These are phyloP conservation scores for Russula sp. DNA, from an alignment of 768 basidiomycete genomes.

Conservation along the genomic window DNA sequence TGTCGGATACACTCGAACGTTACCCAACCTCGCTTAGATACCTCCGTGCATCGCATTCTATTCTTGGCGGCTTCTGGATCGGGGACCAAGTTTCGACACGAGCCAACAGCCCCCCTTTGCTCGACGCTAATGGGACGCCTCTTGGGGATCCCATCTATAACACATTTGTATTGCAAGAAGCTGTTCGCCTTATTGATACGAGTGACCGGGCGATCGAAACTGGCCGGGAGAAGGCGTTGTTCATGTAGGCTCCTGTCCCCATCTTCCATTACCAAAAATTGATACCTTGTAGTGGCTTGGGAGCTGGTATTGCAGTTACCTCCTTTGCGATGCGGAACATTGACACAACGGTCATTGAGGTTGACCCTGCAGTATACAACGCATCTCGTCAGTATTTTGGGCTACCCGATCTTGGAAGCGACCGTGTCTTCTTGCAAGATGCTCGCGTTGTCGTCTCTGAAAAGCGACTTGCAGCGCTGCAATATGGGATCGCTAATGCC, in stretches of 20 bases:
- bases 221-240: conserved; percentile 48
- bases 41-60: conserved; percentile 48
- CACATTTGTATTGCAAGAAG: conserved; percentile 85
- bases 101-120: conserved; percentile 29
- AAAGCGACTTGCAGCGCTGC: conserved; percentile 26
- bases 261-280: conserved; percentile 7
- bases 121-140: conserved; percentile 47
- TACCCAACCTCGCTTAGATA: conserved; percentile 35
- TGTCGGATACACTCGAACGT: conserved; percentile 13
- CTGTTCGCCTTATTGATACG: conserved; percentile 60
- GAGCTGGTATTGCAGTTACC: conserved; percentile 74
- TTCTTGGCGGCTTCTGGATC: conserved; percentile 75
- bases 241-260: conserved; percentile 50
- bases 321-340: conserved; percentile 66
- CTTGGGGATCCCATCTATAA: conserved; percentile 79
- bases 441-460: conserved; percentile 41
- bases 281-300: conserved; percentile 63
- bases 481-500: conserved; percentile 25
- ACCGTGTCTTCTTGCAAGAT: conserved; percentile 67
- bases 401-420: conserved; percentile 56
- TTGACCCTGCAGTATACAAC: conserved; percentile 85
- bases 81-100: conserved; percentile 39
- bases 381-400: conserved; percentile 78
- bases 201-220: conserved; percentile 36
- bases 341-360: conserved; percentile 80